phyloP scores from a whole-genome alignment of 805 yeast genomes.

The Diddensiella santjacobensis region DNA sequence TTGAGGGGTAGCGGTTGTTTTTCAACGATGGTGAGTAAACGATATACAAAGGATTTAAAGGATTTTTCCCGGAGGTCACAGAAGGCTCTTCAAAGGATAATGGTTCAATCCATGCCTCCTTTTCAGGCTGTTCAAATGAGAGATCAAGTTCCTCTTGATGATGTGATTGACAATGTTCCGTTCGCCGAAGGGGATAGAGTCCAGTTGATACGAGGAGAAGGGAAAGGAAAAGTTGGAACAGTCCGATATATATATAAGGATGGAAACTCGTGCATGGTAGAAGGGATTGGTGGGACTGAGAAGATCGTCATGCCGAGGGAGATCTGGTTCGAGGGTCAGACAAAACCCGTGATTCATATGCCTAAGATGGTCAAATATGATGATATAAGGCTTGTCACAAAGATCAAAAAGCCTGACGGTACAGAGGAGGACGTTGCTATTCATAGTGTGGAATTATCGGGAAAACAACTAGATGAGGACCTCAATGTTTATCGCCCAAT shows the following conservation, averaged over 20 bases:
- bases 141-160: conserved; percentile 32
- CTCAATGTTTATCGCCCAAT: conserved; percentile 71
- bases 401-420: conserved; percentile 63
- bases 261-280: conserved; percentile 60
- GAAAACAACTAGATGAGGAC: conserved; percentile 67
- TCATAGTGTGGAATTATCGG: conserved; percentile 63
- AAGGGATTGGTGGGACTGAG: conserved; percentile 63
- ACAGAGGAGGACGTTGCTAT: conserved; percentile 69
- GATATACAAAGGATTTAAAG: conserved; percentile 17
- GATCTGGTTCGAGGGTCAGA: conserved; percentile 69
- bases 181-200: conserved; percentile 75
- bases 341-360: conserved; percentile 63
- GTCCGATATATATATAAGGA: conserved; percentile 57
- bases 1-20: background rate
- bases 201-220: conserved; percentile 63
- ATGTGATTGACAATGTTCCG: conserved; percentile 36
- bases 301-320: conserved; percentile 65
- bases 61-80: conserved; percentile 21
- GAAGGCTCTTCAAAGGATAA: conserved; percentile 17
- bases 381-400: conserved; percentile 73
- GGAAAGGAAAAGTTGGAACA: conserved; percentile 70
- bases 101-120: conserved; percentile 21
- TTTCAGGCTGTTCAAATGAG: conserved; percentile 22
- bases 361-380: conserved; percentile 60
- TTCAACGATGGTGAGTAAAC: conserved; percentile 19